Base-by-base conservation (phyloP, 169 alveolate genomes). In the Plasmodium gonderi region DNA sequence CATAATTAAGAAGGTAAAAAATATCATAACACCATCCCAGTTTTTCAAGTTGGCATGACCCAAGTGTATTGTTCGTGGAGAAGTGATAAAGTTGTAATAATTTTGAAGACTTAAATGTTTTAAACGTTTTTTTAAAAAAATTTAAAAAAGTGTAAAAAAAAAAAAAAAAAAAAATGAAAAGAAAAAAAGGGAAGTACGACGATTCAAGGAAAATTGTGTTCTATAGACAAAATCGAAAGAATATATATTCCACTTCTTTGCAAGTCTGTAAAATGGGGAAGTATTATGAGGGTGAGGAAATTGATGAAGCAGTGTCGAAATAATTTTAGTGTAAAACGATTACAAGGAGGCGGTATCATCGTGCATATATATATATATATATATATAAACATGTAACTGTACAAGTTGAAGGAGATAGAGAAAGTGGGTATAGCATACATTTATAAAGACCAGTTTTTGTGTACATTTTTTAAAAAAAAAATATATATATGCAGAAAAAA, bases 21-120 rank as follows among this genome's bases (percentile, higher is more conserved):
- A 96, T 76, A 85, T 95, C 54, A 78, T 98, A 47, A 97, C 97
- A 65, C 99, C 99, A 9, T 96, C 98, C 8, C 98, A 97, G 85
- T 96, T 95, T 74, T 80, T 94, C 64, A 97, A 97, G 77, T 97
- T 97, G 44, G 94, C 93, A 17, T 87, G 68, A 65, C 20, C n/a
- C n/a, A n/a, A n/a, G n/a, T n/a, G n/a, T n/a, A n/a, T n/a, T n/a
- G n/a, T n/a, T n/a, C n/a, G n/a, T n/a, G n/a, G n/a, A n/a, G n/a
- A n/a, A n/a, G n/a, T n/a, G n/a, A n/a, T n/a, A n/a, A n/a, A n/a
- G n/a, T n/a, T n/a, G n/a, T n/a, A n/a, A n/a, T n/a, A n/a, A n/a
- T n/a, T n/a, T n/a, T n/a, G n/a, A n/a, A n/a, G n/a, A n/a, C n/a
- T n/a, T n/a, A n/a, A n/a, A n/a, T n/a, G n/a, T n/a, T n/a, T n/a